Evolutionary conservation across 23 red algal species (phyloP), one percentile per base, ranked within the genome.

Genomic region (Agarophyton chilense): DNA sequence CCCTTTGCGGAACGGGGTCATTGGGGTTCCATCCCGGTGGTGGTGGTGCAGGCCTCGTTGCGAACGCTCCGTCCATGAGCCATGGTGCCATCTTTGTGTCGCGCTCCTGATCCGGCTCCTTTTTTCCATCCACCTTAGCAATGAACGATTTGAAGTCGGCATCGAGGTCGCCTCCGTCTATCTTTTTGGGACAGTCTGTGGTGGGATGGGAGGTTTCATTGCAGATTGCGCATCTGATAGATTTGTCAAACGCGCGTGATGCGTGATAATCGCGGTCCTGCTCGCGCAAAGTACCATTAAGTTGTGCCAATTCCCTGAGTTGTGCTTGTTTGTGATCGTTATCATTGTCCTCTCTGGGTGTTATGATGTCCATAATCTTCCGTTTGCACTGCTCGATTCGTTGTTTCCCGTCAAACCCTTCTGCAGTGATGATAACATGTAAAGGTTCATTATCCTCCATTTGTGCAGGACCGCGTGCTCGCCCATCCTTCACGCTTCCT

Each of bases 321-420:
- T 98, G 96, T 6, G 81, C 89, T 52, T 95, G 89, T 46, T 98
- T 98, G 53, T 95, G 96, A 46, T 95, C 96, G 71, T 98, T 98
- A 65, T 95, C 86, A 52, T 94, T 88, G 63, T 98, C 96, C 26
- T 82, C 45, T 24, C 88, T 79, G 25, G 94, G 93, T 4, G 78
- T 88, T 50, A 95, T 70, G 41, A 98, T 82, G 62, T 95, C 93
- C 82, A 95, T 88, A 16, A 93, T 93, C 50, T 83, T 83, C 19
- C 84, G 35, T 44, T 84, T 86, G 85, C 96, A 98, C 26, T 77
- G 79, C 18, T 62, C 82, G 26, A 98, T 92, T 32, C 83, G 83
- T 13, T 95, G 66, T 75, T 78, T 76, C 12, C 82, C 96, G 47
- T 98, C 83, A 19, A 87, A 38, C 19, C 96, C 96, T 55, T 92